Evolutionary conservation across 2,329 filamentous ascomycete genomes (phyloP), one percentile per base, ranked within the genome.

Genomic region (Aureobasidium musti): DNA sequence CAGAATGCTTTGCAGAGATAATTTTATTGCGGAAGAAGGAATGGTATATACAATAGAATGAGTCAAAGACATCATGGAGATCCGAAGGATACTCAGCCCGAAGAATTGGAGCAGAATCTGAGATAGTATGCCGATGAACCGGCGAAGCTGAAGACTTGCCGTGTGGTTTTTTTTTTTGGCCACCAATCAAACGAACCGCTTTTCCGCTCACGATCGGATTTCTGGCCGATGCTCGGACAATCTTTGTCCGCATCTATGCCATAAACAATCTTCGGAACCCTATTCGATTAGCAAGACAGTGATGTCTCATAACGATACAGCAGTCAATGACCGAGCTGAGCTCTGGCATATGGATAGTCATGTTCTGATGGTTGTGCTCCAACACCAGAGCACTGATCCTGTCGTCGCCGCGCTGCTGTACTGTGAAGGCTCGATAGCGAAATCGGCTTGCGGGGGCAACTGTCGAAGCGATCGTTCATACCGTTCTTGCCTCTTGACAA

Each of bases 21-120:
- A 14, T n/a, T n/a, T 50, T n/a, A 7, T 17, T n/a, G 21, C 45
- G 14, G 6, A 50, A 28, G 28, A 53, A 47, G 26, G 14, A 33
- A 5, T 39, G 35, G n/a, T 30, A 39, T 21, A 43, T 52, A 43
- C 47, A 53, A n/a, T 17, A 10, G 5, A 35, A 63, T 63, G 60
- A 63, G 47, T 63, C 60, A 63, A 63, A 52, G 33, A 43, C 45
- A 63, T 41, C n/a, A 52, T 41, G 43, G 60, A 63, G 43, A 53
- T n/a, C 47, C 19, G 60, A 52, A 39, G 47, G 35, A 28, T 19
- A 26, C 19, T 10, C 60, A 63, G 50, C 47, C 41, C 60, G 60
- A 53, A 53, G 60, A 63, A 63, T 52, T 63, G 60, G 57, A 43
- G 47, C 45, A 43, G 23, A 50, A 63, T 41, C 35, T 41, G 60